Percentiles rank a stretch among this genome's conserved stretches.
phyloP scores from a whole-genome alignment of 495 filamentous ascomycete species.

The Neurospora sp. region DNA sequence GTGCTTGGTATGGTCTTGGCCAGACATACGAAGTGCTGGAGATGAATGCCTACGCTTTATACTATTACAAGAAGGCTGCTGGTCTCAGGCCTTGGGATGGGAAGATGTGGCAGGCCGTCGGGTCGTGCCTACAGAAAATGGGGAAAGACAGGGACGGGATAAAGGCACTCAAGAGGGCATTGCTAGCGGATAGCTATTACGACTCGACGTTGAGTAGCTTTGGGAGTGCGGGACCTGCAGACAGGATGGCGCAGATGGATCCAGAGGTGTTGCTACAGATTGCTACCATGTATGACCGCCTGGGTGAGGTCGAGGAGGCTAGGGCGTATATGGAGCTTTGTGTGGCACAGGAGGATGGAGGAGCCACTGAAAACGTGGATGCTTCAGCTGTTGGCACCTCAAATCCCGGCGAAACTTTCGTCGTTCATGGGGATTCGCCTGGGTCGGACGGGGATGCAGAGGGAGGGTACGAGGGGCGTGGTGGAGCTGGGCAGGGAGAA shows the following conservation, averaged over 20 bases:
- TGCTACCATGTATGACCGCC: slow-evolving; percentile 74
- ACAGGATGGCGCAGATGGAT: slow-evolving; percentile 54
- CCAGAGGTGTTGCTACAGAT: slow-evolving; percentile 87
- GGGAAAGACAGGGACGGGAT: slow-evolving; percentile 74
- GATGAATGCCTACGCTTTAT: slow-evolving; percentile 93
- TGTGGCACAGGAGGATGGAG: slow-evolving; percentile 75
- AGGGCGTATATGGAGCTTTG: slow-evolving; percentile 91
- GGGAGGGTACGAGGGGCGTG: slow-evolving; percentile 25
- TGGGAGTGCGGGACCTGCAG: slow-evolving; percentile 25
- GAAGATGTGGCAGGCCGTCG: slow-evolving; percentile 98
- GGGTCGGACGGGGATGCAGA: slow-evolving; percentile 31
- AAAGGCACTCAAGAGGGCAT: slow-evolving; percentile 84
- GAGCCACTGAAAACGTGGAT: slow-evolving; percentile 20
- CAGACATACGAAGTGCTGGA: slow-evolving; percentile 97
- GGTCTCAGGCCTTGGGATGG: slow-evolving; percentile 84
- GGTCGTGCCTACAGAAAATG: slow-evolving; percentile 81
- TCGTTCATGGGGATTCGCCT: slow-evolving; percentile 36
- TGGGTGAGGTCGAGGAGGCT: slow-evolving; percentile 65
- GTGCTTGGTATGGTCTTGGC: slow-evolving; percentile 96
- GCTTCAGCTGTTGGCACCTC: background rate
- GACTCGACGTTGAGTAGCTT: slow-evolving; percentile 43
- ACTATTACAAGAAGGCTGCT: slow-evolving; percentile 95
- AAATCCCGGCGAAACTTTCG: slow-evolving; percentile 38
- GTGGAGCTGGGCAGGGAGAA: background rate
- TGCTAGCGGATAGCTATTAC: slow-evolving; percentile 75